Evolutionary conservation across 169 alveolate genomes (phyloP).

Genomic region (Besnoitia besnoiti): DNA sequence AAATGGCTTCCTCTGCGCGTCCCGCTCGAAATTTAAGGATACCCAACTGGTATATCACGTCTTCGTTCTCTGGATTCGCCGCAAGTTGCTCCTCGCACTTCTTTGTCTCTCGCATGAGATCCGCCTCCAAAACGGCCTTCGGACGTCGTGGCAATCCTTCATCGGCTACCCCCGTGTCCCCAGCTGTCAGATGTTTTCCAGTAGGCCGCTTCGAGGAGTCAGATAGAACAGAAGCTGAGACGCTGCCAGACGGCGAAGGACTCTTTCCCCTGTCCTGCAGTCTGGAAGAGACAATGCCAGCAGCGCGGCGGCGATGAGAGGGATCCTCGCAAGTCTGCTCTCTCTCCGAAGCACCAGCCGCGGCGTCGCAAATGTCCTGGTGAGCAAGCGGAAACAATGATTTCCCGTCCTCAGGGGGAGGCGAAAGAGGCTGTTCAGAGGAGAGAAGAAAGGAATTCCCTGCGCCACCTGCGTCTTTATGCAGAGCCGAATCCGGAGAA

Average conservation of each 20-base stretch:
- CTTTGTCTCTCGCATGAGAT: not conserved
- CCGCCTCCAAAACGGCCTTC: not conserved
- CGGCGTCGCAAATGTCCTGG: not conserved
- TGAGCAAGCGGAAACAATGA: not conserved
- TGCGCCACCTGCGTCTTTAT: not conserved
- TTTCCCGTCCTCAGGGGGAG: not conserved
- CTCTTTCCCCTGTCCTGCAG: not conserved
- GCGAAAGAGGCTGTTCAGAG: not conserved
- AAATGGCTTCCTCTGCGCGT: not conserved
- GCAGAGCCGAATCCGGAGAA: not conserved
- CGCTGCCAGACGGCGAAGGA: not conserved
- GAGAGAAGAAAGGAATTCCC: not conserved
- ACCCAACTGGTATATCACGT: constrained; percentile 5
- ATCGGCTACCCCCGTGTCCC: not conserved
- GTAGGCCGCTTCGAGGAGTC: not conserved
- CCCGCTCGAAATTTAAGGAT: not conserved
- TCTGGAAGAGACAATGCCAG: not conserved
- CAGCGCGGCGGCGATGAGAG: not conserved
- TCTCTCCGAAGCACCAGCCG: not conserved
- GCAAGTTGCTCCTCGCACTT: not conserved
- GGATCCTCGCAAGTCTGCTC: not conserved
- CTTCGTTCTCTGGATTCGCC: not conserved
- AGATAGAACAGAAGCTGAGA: not conserved
- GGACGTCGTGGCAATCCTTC: not conserved
- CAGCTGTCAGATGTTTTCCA: not conserved